These are phyloP conservation scores for Curvularia sp. DNA, from an alignment of 2,329 filamentous ascomycete genomes.

Conservation along the genomic window DNA sequence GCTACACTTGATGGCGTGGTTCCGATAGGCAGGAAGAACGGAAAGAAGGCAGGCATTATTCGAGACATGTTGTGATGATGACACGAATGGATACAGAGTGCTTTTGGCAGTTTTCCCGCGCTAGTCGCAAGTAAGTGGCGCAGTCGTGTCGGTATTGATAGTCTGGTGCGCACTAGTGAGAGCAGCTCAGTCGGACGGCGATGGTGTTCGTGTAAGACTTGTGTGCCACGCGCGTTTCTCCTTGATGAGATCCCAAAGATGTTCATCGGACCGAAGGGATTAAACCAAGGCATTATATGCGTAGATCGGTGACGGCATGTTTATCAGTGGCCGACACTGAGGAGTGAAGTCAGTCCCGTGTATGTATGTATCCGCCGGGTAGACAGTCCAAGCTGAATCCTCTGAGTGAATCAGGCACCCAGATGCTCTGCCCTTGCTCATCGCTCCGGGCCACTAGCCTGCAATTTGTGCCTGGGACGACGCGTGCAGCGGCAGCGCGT, in stretches of 20 bases:
- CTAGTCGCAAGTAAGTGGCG: conserved; percentile 11
- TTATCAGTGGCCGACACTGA: no score
- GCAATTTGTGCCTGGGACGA: neutral
- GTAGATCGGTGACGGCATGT: conserved; percentile 8
- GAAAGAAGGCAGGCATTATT: neutral
- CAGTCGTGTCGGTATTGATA: neutral
- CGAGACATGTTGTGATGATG: neutral
- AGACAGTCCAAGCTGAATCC: no score
- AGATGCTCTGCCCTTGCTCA: neutral
- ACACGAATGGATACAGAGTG: conserved; percentile 6
- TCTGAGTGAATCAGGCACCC: no score
- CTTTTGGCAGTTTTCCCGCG: neutral
- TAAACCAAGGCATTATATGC: neutral
- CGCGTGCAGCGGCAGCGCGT: conserved; percentile 8
- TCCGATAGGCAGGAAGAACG: conserved; percentile 3
- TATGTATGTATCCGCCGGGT: no score
- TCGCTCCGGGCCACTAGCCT: neutral
- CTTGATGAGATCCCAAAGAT: conserved; percentile 9
- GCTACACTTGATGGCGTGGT: neutral
- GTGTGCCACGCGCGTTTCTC: conserved; percentile 7
- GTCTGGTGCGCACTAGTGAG: conserved; percentile 7
- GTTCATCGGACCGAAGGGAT: conserved; percentile 11
- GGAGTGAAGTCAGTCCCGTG: no score
- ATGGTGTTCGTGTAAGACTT: conserved; percentile 13
- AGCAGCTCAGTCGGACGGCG: neutral